These are phyloP conservation scores for Pythium aristosporum DNA, from an alignment of 352 stramenopile species.

Conservation along the genomic window DNA sequence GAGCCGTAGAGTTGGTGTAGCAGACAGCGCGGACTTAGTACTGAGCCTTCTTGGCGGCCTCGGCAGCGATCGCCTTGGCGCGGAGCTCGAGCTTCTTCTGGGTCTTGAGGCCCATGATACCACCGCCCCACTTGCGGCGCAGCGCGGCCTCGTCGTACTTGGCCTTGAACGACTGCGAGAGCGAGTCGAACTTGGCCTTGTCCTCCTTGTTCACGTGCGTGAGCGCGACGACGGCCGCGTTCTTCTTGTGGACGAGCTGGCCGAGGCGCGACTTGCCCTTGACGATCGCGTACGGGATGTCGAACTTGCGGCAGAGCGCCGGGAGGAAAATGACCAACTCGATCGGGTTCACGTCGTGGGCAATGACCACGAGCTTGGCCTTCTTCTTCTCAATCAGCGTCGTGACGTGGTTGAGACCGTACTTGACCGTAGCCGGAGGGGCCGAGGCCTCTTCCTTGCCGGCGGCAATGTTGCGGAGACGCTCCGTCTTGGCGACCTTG, in stretches of 20 bases:
- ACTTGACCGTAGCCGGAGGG: constrained; percentile 95
- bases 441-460: constrained; percentile 90
- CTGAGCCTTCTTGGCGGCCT: constrained; percentile 98
- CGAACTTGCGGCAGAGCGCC: constrained; percentile 98
- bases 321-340: constrained; percentile 98
- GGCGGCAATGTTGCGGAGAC: constrained; percentile 95
- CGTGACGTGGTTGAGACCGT: constrained; percentile 99
- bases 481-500: constrained; percentile 96
- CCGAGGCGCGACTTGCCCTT: constrained; percentile 99
- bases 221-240: constrained; percentile 93
- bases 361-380: constrained; percentile 99
- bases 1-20: constrained; percentile 4
- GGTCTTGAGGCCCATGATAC: constrained; percentile 99
- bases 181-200: constrained; percentile 95
- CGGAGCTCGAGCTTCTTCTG: constrained; percentile 99
- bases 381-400: constrained; percentile 99
- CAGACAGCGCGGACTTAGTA: constrained; percentile 69
- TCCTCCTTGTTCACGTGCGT: constrained; percentile 98
- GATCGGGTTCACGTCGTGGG: constrained; percentile 98
- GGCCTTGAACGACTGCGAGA: constrained; percentile 91
- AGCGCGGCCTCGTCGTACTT: constrained; percentile 96
- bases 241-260: constrained; percentile 99
- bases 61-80: constrained; percentile 95
- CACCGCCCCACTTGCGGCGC: constrained; percentile 97
- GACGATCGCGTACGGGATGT: constrained; percentile 99